Evolutionary conservation across 257 asterid genomes (phyloP), one percentile per base, ranked within the genome.

Genomic region (Capsicum rhomboideum): DNA sequence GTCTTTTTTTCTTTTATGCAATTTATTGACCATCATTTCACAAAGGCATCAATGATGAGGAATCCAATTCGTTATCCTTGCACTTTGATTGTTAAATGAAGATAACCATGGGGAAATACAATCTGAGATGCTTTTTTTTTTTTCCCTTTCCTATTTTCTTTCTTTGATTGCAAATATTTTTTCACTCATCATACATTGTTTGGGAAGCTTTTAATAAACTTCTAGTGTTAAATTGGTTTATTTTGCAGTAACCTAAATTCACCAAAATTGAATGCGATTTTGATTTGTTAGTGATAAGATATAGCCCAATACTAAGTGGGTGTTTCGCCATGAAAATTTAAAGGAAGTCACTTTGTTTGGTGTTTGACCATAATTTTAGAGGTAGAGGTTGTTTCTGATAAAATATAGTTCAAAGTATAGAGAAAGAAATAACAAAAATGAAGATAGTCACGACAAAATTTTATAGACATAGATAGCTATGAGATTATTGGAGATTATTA

Each of bases 51-150:
- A 75, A 26, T 75, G 81, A 75, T 75, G 81, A 75, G 16, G 14
- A 75, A 49, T 75, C n/a, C 55, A 75, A 75, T 8, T 49, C 26
- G 81, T 75, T 75, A 75, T 75, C 81, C 81, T 75, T 75, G 81
- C 81, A 75, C 81, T 75, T 75, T 75, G 81, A 75, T 75, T 26
- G 23, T 0, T 75, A 8, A 75, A 75, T 75, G 81, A 75, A 75
- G 81, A 75, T 23, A 23, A 49, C 14, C 34, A 75, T 4, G 81
- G 61, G 61, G 81, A 75, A 16, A 23, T 21, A 13, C 12, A 49
- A 3, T 14, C 81, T 75, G 81, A 75, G 81, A 75, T 75, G 81
- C 81, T 49, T 26, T 69, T 37, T 1, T 68, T 67, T 4, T 7
- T 67, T 3, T n/a, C n/a, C 23, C 6, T 68, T 40, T 40, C 44